phyloP scores from a whole-genome alignment of 805 yeast species.

The Komagataella phaffii region DNA sequence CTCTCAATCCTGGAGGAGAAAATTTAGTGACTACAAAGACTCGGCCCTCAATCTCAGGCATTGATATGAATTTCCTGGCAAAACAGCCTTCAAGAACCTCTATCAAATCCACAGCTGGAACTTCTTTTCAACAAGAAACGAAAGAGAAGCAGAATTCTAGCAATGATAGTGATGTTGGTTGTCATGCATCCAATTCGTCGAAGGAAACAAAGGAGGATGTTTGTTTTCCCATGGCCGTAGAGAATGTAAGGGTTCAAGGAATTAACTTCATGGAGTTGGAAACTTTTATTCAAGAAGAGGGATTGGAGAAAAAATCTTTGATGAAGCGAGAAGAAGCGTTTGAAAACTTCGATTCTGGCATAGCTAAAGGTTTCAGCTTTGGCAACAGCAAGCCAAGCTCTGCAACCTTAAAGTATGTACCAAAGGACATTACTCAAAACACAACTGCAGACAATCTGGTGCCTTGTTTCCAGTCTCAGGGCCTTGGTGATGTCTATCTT shows the following conservation, averaged over 20 bases:
- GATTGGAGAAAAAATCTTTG: slow-evolving; percentile 30
- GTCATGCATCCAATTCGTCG: slow-evolving; percentile 63
- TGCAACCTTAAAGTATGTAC: slow-evolving; percentile 53
- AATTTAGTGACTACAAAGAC: too few species aligned
- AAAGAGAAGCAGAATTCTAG: too few species aligned
- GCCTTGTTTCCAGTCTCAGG: too few species aligned
- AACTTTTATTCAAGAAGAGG: slow-evolving; percentile 55
- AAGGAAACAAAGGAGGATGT: slow-evolving; percentile 97
- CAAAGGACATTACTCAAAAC: slow-evolving; percentile 12
- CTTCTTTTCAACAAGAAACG: too few species aligned
- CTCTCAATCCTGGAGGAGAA: too few species aligned
- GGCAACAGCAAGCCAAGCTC: slow-evolving; percentile 23
- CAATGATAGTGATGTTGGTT: slow-evolving; percentile 33
- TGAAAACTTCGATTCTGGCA: slow-evolving; percentile 7
- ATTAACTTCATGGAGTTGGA: slow-evolving; percentile 88
- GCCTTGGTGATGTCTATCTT: too few species aligned
- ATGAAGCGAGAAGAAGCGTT: slow-evolving; percentile 19
- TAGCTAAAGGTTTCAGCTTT: slow-evolving; percentile 12
- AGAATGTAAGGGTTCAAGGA: slow-evolving; percentile 47
- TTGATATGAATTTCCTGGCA: too few species aligned
- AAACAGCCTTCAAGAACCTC: too few species aligned
- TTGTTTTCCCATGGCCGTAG: slow-evolving; percentile 83
- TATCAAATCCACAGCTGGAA: too few species aligned
- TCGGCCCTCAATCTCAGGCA: too few species aligned
- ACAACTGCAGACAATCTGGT: not conserved